A percentile compares a stretch with the other conserved stretches of the same genome.
These are phyloP conservation scores for Glycine tomentella DNA, from an alignment of 306 rosid species.

Conservation along the genomic window DNA sequence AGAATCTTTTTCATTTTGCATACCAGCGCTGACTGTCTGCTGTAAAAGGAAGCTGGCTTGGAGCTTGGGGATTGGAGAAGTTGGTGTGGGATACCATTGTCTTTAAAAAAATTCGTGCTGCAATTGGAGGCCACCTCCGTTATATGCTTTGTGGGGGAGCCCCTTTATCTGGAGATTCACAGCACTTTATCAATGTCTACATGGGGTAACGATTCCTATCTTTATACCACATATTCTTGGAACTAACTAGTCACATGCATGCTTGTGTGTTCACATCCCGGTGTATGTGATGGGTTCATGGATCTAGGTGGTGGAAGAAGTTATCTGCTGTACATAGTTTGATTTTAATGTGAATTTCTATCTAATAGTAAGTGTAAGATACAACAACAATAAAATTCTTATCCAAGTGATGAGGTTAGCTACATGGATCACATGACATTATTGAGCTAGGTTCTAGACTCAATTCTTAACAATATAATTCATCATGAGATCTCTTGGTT, in stretches of 20 bases:
- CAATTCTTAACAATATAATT: neutral
- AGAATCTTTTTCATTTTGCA: constrained; percentile 67
- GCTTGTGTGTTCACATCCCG: too few relatives aligned
- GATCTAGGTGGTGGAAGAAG: too few relatives aligned
- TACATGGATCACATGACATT: neutral
- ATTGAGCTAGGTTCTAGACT: neutral
- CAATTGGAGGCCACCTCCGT: constrained; percentile 76
- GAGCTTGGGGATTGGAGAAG: constrained; percentile 91
- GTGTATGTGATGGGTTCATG: too few relatives aligned
- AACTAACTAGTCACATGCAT: too few relatives aligned
- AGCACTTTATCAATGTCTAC: constrained; percentile 83
- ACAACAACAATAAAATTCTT: too few relatives aligned
- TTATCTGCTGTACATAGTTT: neutral
- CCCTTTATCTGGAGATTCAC: constrained; percentile 84
- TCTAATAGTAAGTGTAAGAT: too few relatives aligned
- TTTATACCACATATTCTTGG: neutral
- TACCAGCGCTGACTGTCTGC: constrained; percentile 71
- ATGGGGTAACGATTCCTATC: constrained; percentile 68
- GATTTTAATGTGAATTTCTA: too few relatives aligned
- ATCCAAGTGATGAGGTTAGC: neutral
- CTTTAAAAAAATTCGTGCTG: constrained; percentile 63
- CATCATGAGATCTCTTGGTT: too few relatives aligned
- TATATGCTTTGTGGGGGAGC: constrained; percentile 91
- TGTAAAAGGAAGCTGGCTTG: constrained; percentile 93
- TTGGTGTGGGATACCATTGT: constrained; percentile 71